phyloP scores from a whole-genome alignment of 1,284 basidiomycete genomes.

The Ceratobasidium sp. region DNA sequence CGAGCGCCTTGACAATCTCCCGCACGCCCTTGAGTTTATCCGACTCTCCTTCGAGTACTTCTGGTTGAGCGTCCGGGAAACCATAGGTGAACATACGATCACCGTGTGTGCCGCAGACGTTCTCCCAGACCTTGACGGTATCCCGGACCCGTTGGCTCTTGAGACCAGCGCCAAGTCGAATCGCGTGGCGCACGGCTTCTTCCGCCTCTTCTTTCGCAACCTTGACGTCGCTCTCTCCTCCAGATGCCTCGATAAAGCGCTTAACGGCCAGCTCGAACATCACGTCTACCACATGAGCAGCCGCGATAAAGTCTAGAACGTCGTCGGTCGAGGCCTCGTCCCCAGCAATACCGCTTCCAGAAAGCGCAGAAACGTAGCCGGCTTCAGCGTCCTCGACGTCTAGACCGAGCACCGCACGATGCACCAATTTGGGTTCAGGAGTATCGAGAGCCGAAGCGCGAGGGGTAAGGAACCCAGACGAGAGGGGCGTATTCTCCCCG shows the following conservation, averaged over 20 bases:
- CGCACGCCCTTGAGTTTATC: slow-evolving; percentile 39
- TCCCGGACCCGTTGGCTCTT: slow-evolving; percentile 10
- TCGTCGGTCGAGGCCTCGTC: slow-evolving; percentile 23
- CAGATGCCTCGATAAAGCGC: slow-evolving; percentile 30
- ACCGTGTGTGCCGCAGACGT: neutral
- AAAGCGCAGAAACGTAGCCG: slow-evolving; percentile 37
- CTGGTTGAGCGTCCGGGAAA: neutral
- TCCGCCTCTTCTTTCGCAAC: slow-evolving; percentile 1
- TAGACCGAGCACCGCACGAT: slow-evolving; percentile 22
- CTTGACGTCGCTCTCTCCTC: neutral
- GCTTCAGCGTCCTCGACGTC: slow-evolving; percentile 31
- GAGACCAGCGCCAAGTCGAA: slow-evolving; percentile 24
- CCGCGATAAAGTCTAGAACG: slow-evolving; percentile 37
- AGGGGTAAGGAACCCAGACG: slow-evolving; percentile 24
- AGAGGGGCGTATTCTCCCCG: slow-evolving; percentile 6
- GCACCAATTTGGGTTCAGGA: slow-evolving; percentile 22
- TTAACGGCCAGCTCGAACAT: slow-evolving; percentile 37
- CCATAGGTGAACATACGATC: neutral
- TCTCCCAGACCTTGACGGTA: slow-evolving; percentile 24
- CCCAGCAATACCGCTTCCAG: slow-evolving; percentile 17
- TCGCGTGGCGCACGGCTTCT: slow-evolving; percentile 10
- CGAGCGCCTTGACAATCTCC: slow-evolving; percentile 33
- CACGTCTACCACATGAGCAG: slow-evolving; percentile 39
- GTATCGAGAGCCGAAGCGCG: neutral
- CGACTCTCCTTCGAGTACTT: slow-evolving; percentile 29